Evolutionary conservation across 148 eudicot species (phyloP), one percentile per base, ranked within the genome.

Genomic region (Rhododendron griersonianum): DNA sequence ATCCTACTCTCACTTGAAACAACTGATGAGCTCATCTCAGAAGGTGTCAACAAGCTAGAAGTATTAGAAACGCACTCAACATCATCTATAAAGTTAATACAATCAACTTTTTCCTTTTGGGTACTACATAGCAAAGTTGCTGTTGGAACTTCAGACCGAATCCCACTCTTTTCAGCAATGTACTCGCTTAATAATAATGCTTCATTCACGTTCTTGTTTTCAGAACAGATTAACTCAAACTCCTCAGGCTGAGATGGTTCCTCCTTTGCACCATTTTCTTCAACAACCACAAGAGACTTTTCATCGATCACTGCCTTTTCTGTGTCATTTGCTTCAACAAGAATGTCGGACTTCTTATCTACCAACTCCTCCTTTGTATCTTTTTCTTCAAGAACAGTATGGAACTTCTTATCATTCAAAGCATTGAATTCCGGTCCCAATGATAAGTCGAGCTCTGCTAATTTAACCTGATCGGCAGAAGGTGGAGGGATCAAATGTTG

Each of bases 1-100:
- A 57, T 65, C 86, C 87, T 77, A 84, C 85, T 78, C 51, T 82
- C 86, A 78, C 59, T 9, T 69, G 85, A 87, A 87, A 50, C 37
- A 87, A 71, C 39, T 25, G 88, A 53, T 79, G 30, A 61, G 48
- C 50, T 59, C 86, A 81, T 11, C 77, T 87, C 83, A 41, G 87
- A 89, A 44, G 80, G 75, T 73, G 71, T 81, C 57, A 71, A 51
- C 47, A 37, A 57, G 87, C 55, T 86, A 23, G 87, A 86, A 80
- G 41, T 59, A 81, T 87, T 61, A 41, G 82, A 86, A 77, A 86
- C 81, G 13, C 75, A 47, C 33, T 88, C 86, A 82, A 53, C 65
- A 44, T 83, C 86, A 80, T 55, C 39, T 47, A 84, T 50, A 57
- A 57, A 73, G 83, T 71, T 67, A 84, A 37, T 69, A 84, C 81